Conservation (phyloP, 2,329 filamentous ascomycete genomes). For the Scedosporium dehoogii region DNA sequence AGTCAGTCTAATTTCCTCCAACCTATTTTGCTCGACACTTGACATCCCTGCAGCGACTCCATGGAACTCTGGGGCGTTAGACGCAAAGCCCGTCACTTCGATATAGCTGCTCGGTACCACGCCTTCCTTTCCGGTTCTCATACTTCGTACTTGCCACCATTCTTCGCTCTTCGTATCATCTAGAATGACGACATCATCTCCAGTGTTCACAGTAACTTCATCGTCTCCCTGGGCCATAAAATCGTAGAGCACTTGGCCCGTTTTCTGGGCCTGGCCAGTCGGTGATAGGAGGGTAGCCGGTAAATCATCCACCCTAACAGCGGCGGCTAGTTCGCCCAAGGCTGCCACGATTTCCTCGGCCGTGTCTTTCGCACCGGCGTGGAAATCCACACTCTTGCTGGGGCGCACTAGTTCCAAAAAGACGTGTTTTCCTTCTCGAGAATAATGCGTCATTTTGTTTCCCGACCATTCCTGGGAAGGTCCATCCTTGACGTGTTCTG, state of each 20-base stretch:
- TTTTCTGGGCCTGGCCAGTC: constrained; percentile 60
- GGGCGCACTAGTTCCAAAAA: constrained; percentile 88
- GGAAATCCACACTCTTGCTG: constrained; percentile 92
- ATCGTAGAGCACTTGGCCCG: constrained; percentile 81
- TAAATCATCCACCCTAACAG: constrained; percentile 70
- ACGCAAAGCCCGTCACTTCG: constrained; percentile 65
- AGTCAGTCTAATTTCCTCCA: constrained; percentile 75
- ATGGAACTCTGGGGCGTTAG: constrained; percentile 35
- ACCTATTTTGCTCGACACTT: constrained; percentile 63
- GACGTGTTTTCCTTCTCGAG: constrained; percentile 94
- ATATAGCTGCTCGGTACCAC: constrained; percentile 96
- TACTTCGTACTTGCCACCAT: constrained; percentile 90
- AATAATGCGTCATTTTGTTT: constrained; percentile 94
- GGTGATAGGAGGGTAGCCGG: constrained; percentile 79
- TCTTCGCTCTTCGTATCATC: constrained; percentile 91
- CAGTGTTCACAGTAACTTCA: constrained; percentile 83
- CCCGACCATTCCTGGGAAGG: constrained; percentile 87
- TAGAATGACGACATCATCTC: constrained; percentile 82
- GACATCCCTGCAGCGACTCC: constrained; percentile 48
- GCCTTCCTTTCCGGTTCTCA: constrained; percentile 89
- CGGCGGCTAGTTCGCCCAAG: constrained; percentile 81
- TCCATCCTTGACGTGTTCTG: constrained; percentile 73
- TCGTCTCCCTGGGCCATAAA: constrained; percentile 96
- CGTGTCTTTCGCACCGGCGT: constrained; percentile 94
- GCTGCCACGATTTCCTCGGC: constrained; percentile 85